Conservation (phyloP, 495 filamentous ascomycete genomes). For the Eremomyces bilateralis region DNA sequence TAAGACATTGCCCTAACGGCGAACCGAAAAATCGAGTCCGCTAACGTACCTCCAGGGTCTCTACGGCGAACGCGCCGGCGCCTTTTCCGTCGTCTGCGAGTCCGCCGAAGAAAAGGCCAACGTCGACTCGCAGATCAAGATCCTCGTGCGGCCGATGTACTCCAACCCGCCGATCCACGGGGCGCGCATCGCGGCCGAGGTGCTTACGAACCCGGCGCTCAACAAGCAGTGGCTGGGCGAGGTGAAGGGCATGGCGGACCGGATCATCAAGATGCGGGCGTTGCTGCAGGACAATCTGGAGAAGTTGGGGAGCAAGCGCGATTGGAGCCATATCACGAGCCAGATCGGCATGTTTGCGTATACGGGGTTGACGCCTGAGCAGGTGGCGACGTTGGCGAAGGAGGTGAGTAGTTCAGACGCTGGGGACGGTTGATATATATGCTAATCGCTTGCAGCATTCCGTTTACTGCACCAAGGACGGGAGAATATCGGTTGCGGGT, state of each 20-base stretch:
- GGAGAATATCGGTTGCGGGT: constrained; percentile 90
- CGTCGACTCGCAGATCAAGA: constrained; percentile 94
- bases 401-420: constrained; percentile 32
- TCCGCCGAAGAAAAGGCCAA: constrained; percentile 83
- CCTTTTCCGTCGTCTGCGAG: constrained; percentile 78
- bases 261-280: constrained; percentile 94
- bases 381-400: constrained; percentile 83
- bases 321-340: constrained; percentile 96
- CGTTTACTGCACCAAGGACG: constrained; percentile 94
- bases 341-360: constrained; percentile 99
- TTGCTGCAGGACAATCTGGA: constrained; percentile 84
- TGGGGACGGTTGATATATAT: constrained; percentile 1
- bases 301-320: constrained; percentile 80
- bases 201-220: constrained; percentile 68
- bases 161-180: constrained; percentile 95
- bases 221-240: constrained; percentile 90
- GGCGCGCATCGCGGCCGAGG: constrained; percentile 78
- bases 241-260: constrained; percentile 97
- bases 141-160: constrained; percentile 89
- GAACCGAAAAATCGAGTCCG: not conserved
- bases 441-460: constrained; percentile 40
- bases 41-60: constrained; percentile 38
- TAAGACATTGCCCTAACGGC: constrained; percentile 16
- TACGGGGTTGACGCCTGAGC: constrained; percentile 76
- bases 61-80: constrained; percentile 94